Evolutionary conservation across 1,139 yeast species (phyloP).

Genomic region (Saccharomyces hybrid): DNA sequence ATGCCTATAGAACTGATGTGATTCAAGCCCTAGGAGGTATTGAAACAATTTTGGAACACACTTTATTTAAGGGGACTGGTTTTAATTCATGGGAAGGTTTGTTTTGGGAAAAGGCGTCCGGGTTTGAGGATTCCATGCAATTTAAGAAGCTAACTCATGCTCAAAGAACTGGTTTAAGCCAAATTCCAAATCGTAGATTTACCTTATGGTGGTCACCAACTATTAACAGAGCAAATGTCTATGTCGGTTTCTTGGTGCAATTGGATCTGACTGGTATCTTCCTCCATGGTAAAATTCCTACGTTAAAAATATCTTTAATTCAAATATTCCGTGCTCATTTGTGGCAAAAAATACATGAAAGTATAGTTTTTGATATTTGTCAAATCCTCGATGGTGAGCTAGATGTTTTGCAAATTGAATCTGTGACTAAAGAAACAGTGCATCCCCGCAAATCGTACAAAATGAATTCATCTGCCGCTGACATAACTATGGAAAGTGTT

Average conservation of each 20-base stretch:
- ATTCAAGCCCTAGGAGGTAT: slow-evolving; percentile 97
- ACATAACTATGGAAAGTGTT: slow-evolving; percentile 67
- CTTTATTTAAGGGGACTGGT: slow-evolving; percentile 93
- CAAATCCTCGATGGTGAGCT: slow-evolving; percentile 87
- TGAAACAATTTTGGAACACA: slow-evolving; percentile 92
- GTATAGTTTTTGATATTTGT: slow-evolving; percentile 86
- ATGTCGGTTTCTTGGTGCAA: slow-evolving; percentile 95
- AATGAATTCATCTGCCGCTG: slow-evolving; percentile 95
- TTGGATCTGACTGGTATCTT: slow-evolving; percentile 94
- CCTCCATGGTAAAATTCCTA: slow-evolving; percentile 95
- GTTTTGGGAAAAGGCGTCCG: slow-evolving; percentile 96
- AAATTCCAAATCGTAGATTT: slow-evolving; percentile 94
- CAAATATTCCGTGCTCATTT: slow-evolving; percentile 96
- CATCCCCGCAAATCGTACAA: slow-evolving; percentile 97
- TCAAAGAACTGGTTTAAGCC: slow-evolving; percentile 93
- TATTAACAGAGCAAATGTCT: slow-evolving; percentile 93
- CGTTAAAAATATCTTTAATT: slow-evolving; percentile 87
- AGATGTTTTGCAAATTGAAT: slow-evolving; percentile 75
- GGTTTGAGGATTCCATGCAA: slow-evolving; percentile 93
- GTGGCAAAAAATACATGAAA: slow-evolving; percentile 98
- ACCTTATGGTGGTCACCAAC: slow-evolving; percentile 99
- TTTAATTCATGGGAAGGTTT: slow-evolving; percentile 98
- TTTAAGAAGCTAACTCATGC: slow-evolving; percentile 95
- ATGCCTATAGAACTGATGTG: slow-evolving; percentile 90
- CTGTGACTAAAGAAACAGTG: slow-evolving; percentile 83